Evolutionary conservation across 2,329 filamentous ascomycete species (phyloP).

Genomic region (Aschersonia sp.): DNA sequence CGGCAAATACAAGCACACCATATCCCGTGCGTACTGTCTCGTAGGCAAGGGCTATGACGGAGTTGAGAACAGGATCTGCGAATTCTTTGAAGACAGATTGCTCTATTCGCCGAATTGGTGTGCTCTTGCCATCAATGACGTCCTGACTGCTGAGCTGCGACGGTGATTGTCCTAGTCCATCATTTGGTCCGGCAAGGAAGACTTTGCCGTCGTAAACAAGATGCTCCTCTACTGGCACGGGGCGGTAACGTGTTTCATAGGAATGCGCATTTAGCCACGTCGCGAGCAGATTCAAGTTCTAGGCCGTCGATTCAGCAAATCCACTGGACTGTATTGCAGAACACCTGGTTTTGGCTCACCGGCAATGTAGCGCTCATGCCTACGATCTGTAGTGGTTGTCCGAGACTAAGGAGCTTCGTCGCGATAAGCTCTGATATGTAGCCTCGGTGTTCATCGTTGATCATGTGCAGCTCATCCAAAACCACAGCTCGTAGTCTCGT

Average conservation of each 20-base stretch:
- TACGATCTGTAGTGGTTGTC: slow-evolving; percentile 53
- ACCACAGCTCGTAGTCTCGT: slow-evolving; percentile 52
- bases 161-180: slow-evolving; percentile 41
- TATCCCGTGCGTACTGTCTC: slow-evolving; percentile 57
- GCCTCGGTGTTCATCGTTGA: slow-evolving; percentile 61
- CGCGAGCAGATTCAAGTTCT: slow-evolving; percentile 59
- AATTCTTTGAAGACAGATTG: slow-evolving; percentile 47
- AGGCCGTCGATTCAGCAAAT: not conserved
- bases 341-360: slow-evolving; percentile 24
- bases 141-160: slow-evolving; percentile 29
- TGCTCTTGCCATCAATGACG: slow-evolving; percentile 19
- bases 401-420: slow-evolving; percentile 57
- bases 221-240: slow-evolving; percentile 63
- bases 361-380: slow-evolving; percentile 72
- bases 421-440: slow-evolving; percentile 64
- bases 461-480: slow-evolving; percentile 70
- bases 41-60: slow-evolving; percentile 53
- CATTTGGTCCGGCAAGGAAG: slow-evolving; percentile 43
- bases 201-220: slow-evolving; percentile 57
- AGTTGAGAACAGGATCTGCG: slow-evolving; percentile 49
- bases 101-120: slow-evolving; percentile 33
- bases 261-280: slow-evolving; percentile 57
- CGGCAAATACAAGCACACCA: slow-evolving; percentile 60
- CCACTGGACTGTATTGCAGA: not conserved
- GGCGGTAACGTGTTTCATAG: slow-evolving; percentile 59